phyloP scores from a whole-genome alignment of 2,329 filamentous ascomycete genomes.

The Penicillium sumatraense region DNA sequence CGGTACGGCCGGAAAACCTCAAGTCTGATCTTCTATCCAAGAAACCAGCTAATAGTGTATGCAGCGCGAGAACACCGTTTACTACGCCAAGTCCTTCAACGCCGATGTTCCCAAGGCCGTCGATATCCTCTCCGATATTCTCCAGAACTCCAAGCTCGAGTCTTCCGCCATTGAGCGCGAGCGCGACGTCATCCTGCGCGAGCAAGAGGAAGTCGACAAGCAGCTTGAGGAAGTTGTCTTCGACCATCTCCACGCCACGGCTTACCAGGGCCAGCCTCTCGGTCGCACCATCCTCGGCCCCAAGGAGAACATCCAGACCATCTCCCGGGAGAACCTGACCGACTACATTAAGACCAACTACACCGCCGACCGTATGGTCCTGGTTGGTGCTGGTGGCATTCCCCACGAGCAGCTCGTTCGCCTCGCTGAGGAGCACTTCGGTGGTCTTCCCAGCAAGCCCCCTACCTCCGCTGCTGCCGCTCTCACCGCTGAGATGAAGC shows the following conservation, averaged over 20 bases:
- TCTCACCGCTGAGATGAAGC: conserved; percentile 75
- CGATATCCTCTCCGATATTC: conserved; percentile 98
- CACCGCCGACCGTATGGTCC: conserved; percentile 98
- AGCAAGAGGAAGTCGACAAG: conserved; percentile 99
- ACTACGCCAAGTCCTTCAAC: conserved; percentile 99
- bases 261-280: conserved; percentile 93
- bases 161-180: conserved; percentile 90
- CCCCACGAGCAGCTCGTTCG: conserved; percentile 93
- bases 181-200: conserved; percentile 96
- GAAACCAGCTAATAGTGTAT: conserved; percentile 32
- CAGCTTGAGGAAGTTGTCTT: conserved; percentile 99
- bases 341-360: conserved; percentile 99
- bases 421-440: conserved; percentile 95
- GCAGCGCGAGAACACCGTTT: conserved; percentile 98
- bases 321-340: conserved; percentile 85
- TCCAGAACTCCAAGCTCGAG: conserved; percentile 99
- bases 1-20: conserved; percentile 64
- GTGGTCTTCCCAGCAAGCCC: conserved; percentile 73
- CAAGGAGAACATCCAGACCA: conserved; percentile 97
- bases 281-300: conserved; percentile 97
- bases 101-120: conserved; percentile 94
- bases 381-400: conserved; percentile 92
- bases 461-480: conserved; percentile 74
- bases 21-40: conserved; percentile 10
- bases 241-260: conserved; percentile 97